phyloP scores from a whole-genome alignment of 176 grass and related monocot species.

The Aegilops bicornis region DNA sequence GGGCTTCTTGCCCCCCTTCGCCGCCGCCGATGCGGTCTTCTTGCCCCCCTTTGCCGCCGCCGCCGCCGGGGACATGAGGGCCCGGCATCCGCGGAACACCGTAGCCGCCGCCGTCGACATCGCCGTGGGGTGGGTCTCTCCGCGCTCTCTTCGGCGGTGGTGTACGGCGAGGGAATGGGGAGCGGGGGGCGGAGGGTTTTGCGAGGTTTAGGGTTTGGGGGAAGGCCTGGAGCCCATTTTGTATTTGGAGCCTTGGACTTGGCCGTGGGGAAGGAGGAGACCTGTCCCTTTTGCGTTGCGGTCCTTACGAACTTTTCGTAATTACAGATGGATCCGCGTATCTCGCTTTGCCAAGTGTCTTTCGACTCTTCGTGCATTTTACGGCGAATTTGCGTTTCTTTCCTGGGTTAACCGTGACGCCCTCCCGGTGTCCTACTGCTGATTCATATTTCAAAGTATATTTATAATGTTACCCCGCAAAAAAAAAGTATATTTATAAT shows the following conservation, averaged over 20 bases:
- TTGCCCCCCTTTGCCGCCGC: conserved; percentile 35
- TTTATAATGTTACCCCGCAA: too few relatives aligned
- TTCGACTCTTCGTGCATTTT: too few relatives aligned
- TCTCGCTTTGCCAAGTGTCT: neutral
- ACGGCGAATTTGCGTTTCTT: too few relatives aligned
- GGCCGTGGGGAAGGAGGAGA: neutral
- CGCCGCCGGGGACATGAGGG: conserved; percentile 45
- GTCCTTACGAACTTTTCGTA: accelerated
- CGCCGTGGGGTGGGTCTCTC: conserved; percentile 17
- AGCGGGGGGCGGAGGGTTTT: conserved; percentile 33
- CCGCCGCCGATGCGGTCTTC: conserved; percentile 12
- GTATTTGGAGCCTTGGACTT: neutral
- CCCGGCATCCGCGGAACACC: conserved; percentile 54
- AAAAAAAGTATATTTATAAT: too few relatives aligned
- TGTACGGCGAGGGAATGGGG: neutral
- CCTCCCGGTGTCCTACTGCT: too few relatives aligned
- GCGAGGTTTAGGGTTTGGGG: conserved; percentile 46
- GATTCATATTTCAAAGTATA: too few relatives aligned
- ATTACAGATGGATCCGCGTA: neutral
- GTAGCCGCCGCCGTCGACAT: conserved; percentile 40
- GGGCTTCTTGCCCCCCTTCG: conserved; percentile 27
- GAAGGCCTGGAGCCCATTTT: neutral
- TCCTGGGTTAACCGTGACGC: too few relatives aligned
- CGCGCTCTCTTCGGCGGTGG: neutral
- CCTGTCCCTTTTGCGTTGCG: neutral